Evolutionary conservation across 139 green algal species (phyloP).

Genomic region (Dunaliella primolecta): DNA sequence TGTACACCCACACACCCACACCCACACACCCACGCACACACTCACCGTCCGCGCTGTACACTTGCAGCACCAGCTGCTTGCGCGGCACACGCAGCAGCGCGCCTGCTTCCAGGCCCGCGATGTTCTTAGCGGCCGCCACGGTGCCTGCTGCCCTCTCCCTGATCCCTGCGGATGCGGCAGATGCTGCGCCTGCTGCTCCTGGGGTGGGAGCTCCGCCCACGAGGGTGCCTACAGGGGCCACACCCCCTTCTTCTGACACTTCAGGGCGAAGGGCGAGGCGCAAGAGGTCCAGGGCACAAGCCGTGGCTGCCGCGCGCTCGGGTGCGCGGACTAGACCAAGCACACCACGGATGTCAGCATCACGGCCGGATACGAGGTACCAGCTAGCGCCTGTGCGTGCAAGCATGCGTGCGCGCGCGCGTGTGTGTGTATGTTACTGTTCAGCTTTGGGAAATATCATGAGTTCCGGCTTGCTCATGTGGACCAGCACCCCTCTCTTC

Average conservation of each 20-base stretch:
- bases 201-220: no score
- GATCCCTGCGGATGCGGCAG: no score
- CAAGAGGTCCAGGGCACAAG: neutral
- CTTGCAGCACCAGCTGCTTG: slow-evolving; percentile 7
- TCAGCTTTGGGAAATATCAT: no score
- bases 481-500: no score
- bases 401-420: neutral
- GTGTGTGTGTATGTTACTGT: neutral
- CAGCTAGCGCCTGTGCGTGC: neutral
- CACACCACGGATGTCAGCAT: slow-evolving; percentile 10
- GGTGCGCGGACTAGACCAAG: neutral
- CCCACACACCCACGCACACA: neutral
- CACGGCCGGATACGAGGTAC: neutral
- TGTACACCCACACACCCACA: no score
- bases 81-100: neutral
- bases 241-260: neutral
- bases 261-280: neutral
- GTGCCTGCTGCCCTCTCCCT: neutral
- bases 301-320: neutral
- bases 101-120: neutral
- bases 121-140: neutral
- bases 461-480: no score
- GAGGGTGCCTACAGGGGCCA: no score
- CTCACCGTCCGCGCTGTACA: neutral
- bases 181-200: no score